A percentile compares a stretch with the other conserved stretches of the same genome.
phyloP scores from a whole-genome alignment of 305 asterid species.

The Fraxinus ornus region DNA sequence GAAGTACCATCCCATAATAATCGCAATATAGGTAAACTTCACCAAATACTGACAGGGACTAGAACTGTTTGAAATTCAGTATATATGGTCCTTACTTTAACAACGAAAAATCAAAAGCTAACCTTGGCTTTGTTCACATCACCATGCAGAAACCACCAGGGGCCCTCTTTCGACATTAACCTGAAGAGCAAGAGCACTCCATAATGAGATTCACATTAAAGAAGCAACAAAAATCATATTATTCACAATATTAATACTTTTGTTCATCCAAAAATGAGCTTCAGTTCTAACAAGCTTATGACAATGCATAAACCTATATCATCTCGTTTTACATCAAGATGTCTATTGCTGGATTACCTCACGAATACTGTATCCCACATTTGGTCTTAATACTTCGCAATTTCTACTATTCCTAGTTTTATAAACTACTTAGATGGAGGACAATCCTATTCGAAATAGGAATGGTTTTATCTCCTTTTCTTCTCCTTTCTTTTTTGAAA shows the following conservation, averaged over 20 bases:
- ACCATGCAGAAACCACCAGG: constrained; percentile 95
- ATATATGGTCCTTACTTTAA: neutral
- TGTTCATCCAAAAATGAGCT: neutral
- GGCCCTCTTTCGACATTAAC: constrained; percentile 57
- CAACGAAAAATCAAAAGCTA: constrained; percentile 10
- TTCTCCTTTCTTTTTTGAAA: neutral
- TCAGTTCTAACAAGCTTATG: neutral
- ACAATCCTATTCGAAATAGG: neutral
- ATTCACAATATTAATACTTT: neutral
- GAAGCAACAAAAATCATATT: neutral
- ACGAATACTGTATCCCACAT: neutral
- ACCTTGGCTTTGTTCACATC: constrained; percentile 49
- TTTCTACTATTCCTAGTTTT: neutral
- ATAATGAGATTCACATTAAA: neutral
- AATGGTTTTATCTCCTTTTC: neutral
- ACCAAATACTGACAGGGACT: neutral
- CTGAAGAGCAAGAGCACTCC: constrained; percentile 37
- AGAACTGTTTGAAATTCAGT: neutral
- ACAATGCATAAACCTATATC: neutral
- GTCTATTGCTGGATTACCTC: neutral
- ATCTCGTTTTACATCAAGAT: neutral
- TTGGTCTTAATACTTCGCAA: neutral
- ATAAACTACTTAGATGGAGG: neutral
- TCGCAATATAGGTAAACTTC: neutral
- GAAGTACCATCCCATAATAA: neutral